These are phyloP conservation scores for Colletotrichum caudatum DNA, from an alignment of 2,329 filamentous ascomycete genomes.

Conservation along the genomic window DNA sequence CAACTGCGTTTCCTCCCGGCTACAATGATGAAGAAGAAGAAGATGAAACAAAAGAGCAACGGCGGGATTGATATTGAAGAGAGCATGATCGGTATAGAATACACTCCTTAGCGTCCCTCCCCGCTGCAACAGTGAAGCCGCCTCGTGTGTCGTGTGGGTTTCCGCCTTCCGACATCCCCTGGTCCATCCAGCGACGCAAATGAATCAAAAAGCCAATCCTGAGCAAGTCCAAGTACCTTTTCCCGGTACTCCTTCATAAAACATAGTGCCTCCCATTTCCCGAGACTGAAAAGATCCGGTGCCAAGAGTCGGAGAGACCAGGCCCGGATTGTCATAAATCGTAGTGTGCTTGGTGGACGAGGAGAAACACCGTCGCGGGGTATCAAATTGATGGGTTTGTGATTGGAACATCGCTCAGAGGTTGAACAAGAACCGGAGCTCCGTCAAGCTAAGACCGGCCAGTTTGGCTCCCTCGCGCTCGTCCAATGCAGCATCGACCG, in stretches of 20 bases:
- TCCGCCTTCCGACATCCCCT: not conserved
- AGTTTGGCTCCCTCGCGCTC: constrained; percentile 77
- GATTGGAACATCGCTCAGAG: constrained; percentile 3
- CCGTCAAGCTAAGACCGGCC: constrained; percentile 72
- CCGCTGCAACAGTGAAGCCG: constrained; percentile 25
- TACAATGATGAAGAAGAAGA: not conserved
- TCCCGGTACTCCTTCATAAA: constrained; percentile 7
- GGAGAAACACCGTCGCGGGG: not conserved
- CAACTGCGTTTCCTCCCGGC: not conserved
- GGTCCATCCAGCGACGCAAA: constrained; percentile 24
- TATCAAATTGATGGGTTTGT: not conserved
- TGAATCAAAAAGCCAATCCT: constrained; percentile 20
- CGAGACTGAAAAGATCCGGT: not conserved
- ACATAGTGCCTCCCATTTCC: not conserved
- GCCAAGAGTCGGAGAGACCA: not conserved
- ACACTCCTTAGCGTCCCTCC: not conserved
- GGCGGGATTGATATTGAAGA: too few species aligned
- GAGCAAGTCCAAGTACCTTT: not conserved
- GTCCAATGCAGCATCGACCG: constrained; percentile 84
- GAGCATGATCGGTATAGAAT: not conserved
- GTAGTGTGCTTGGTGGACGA: not conserved
- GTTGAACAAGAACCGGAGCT: constrained; percentile 78
- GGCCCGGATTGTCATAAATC: constrained; percentile 1
- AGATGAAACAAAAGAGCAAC: not conserved
- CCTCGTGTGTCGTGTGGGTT: constrained; percentile 25